Percentiles rank a stretch among this genome's conserved stretches.
These are phyloP conservation scores for Meyerozyma guilliermondii DNA, from an alignment of 1,139 yeast genomes.

Conservation along the genomic window DNA sequence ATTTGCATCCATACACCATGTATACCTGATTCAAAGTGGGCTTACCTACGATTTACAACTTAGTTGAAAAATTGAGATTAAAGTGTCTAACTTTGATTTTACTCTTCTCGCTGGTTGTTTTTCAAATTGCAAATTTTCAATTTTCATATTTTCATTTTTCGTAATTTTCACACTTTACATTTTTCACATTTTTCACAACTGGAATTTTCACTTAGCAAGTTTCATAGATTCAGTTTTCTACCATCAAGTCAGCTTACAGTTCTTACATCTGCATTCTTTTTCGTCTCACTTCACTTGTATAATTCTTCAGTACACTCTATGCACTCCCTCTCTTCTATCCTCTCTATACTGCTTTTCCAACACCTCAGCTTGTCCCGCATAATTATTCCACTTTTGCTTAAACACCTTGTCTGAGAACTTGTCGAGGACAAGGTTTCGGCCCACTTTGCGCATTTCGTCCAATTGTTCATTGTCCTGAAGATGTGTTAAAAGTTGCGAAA, in stretches of 20 bases:
- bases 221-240: not conserved
- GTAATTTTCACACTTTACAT: not conserved
- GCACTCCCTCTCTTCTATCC: constrained; percentile 32
- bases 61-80: too few species aligned
- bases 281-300: not conserved
- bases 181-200: not conserved
- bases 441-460: constrained; percentile 45
- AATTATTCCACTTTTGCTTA: constrained; percentile 51
- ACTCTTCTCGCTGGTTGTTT: too few species aligned
- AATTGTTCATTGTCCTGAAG: constrained; percentile 38
- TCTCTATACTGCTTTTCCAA: constrained; percentile 38
- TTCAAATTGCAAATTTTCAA: not conserved
- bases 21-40: too few species aligned
- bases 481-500: constrained; percentile 30
- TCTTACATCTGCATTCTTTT: not conserved
- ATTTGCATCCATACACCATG: not conserved
- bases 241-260: too few species aligned
- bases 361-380: constrained; percentile 31
- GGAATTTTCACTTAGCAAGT: not conserved
- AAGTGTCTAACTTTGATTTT: too few species aligned
- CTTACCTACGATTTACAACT: too few species aligned
- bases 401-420: constrained; percentile 71
- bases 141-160: not conserved
- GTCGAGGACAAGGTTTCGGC: constrained; percentile 43
- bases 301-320: constrained; percentile 31